Percentiles rank a stretch among this genome's conserved stretches.
phyloP scores from a whole-genome alignment of 1,284 basidiomycete genomes.

The Tetrapyrgos nigripes region DNA sequence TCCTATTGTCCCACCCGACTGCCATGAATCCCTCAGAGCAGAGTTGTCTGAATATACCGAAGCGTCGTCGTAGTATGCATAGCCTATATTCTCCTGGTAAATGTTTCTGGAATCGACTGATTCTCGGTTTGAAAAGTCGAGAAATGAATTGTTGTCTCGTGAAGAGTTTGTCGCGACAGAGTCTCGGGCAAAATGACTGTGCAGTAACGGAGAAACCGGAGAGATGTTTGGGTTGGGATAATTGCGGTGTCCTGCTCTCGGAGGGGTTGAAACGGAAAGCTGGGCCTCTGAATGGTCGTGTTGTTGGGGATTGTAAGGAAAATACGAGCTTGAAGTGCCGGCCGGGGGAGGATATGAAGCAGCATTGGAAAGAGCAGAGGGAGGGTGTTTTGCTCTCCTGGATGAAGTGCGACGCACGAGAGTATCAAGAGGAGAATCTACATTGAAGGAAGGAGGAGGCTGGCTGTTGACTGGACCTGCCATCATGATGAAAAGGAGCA shows the following conservation, averaged over 20 bases:
- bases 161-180: constrained; percentile 6
- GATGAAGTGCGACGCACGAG: constrained; percentile 17
- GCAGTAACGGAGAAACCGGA: constrained; percentile 14
- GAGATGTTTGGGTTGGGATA: not conserved
- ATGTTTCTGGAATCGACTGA: constrained; percentile 14
- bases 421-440: constrained; percentile 24
- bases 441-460: constrained; percentile 15
- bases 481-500: constrained; percentile 5
- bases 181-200: constrained; percentile 9
- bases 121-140: constrained; percentile 4
- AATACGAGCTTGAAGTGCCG: not conserved
- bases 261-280: not conserved
- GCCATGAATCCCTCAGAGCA: constrained; percentile 18
- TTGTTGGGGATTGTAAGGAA: not conserved
- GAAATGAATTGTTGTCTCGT: constrained; percentile 1
- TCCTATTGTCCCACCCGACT: constrained; percentile 6
- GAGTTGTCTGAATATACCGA: constrained; percentile 7
- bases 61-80: constrained; percentile 7
- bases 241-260: not conserved
- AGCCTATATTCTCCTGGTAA: constrained; percentile 9
- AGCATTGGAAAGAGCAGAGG: not conserved
- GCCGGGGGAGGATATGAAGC: not conserved
- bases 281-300: not conserved
- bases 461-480: constrained; percentile 1
- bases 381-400: constrained; percentile 7